Evolutionary conservation across 2,329 filamentous ascomycete species (phyloP).

Genomic region (Cladorrhinum sp.): DNA sequence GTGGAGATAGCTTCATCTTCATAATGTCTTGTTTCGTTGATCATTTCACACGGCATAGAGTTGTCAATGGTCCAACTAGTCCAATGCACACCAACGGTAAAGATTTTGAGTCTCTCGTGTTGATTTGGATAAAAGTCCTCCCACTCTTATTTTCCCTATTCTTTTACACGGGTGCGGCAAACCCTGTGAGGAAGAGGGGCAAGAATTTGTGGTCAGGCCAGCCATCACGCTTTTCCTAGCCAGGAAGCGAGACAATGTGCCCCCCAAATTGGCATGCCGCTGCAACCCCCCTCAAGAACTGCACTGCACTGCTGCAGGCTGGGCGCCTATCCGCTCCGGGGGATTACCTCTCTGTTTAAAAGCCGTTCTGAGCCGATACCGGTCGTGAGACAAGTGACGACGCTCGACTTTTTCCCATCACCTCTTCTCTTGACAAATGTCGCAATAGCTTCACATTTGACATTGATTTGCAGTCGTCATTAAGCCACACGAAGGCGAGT

Average conservation of each 20-base stretch:
- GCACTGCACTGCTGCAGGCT: neutral
- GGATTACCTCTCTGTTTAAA: neutral
- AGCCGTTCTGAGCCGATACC: constrained; percentile 4
- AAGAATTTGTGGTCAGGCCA: neutral
- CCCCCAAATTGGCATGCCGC: constrained; percentile 8
- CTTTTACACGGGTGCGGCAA: constrained; percentile 6
- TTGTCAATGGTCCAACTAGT: neutral
- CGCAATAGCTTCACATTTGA: neutral
- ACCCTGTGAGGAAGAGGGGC: neutral
- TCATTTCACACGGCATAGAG: neutral
- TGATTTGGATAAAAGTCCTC: neutral
- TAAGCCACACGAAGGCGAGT: neutral
- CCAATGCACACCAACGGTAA: neutral
- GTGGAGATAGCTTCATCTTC: neutral
- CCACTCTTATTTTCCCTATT: neutral
- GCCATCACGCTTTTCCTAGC: neutral
- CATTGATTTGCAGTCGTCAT: neutral
- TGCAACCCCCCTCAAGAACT: constrained; percentile 1
- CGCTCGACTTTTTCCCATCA: neutral
- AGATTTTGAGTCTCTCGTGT: neutral
- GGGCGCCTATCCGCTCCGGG: neutral
- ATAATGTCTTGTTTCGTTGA: neutral
- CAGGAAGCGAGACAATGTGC: neutral
- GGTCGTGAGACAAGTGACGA: neutral
- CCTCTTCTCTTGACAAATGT: neutral